Evolutionary conservation across 1,139 yeast genomes (phyloP).

Genomic region (Nakaseomyces nivariensis): DNA sequence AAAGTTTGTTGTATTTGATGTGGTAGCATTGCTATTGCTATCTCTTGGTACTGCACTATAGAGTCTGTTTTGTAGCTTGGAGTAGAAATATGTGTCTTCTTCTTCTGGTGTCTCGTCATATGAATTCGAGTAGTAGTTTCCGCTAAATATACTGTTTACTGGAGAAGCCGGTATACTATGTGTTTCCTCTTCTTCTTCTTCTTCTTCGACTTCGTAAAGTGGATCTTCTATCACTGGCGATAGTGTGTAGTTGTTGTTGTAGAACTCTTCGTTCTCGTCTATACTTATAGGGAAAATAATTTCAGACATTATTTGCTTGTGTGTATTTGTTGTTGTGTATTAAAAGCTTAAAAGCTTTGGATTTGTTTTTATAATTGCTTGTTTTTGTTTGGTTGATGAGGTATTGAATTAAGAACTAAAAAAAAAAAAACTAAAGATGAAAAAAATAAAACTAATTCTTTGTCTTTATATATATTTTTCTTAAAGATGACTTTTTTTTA

Average conservation of each 20-base stretch:
- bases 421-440: no score
- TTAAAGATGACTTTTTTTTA: no score
- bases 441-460: no score
- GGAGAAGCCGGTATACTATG: not conserved
- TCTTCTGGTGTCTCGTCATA: not conserved
- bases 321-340: not conserved
- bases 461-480: no score
- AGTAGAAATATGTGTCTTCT: not conserved
- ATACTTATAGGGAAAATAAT: conserved; percentile 2
- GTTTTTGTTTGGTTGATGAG: not conserved
- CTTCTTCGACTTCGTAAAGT: not conserved
- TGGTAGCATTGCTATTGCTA: not conserved
- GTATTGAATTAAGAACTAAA: no score
- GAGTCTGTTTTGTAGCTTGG: conserved; percentile 2
- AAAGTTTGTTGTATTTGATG: not conserved
- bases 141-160: not conserved
- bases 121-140: not conserved
- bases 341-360: not conserved
- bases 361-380: not conserved
- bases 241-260: not conserved
- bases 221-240: conserved; percentile 1
- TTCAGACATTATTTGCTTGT: not conserved
- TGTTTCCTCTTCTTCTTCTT: not conserved
- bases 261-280: not conserved
- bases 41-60: not conserved